Base-by-base conservation (phyloP, 495 filamentous ascomycete species). In the Melanomma pulvis-pyrius region DNA sequence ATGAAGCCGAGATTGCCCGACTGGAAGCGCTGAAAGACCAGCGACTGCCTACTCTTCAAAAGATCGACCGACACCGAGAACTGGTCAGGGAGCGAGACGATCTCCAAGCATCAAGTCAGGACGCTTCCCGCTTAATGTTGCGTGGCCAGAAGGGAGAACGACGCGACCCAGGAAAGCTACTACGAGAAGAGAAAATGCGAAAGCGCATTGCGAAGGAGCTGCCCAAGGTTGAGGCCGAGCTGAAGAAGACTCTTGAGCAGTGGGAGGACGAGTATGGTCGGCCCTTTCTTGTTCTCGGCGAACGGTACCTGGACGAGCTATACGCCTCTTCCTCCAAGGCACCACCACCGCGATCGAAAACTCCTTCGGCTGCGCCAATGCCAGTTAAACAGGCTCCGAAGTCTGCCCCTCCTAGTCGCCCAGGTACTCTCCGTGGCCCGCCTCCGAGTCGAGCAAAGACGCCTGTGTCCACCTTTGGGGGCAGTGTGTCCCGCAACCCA, bases 101-200 rank as follows among this genome's bases (percentile, higher is more conserved):
- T 64, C 83, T 99, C 30, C 84, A 87, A n/a, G 81, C 87, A 22
- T 92, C 92, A 0, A 93, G 90, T 70, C 92, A 96, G 71, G 96
- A 99, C 79, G 92, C 96, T 28, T 97, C 92, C 24, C 88, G 94
- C 26, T 82, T 99, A 15, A 90, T 97, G 87, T 83, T 84, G 63
- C 90, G 92, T 41, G 93, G 93, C 1, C 86, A 88, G 59, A 96
- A 93, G 78, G 90, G 92, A 53, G 92, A 97, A 75, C 88, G 86
- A 71, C 89, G 94, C 70, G 94, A 99, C 75, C 94, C 94, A 0
- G 92, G 91, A 28, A 92, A 96, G 75, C 82, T 99, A n/a, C 80
- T 99, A 29, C 84, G 94, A 25, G 94, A 99, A 74, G 94, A 99
- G 79, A 98, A 97, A 82, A 94, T 97, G 91, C 86, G 94, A 44